Percentiles rank a stretch among this genome's conserved stretches.
Evolutionary conservation across 805 yeast species (phyloP).

Genomic region (Martiniozyma abietophila): DNA sequence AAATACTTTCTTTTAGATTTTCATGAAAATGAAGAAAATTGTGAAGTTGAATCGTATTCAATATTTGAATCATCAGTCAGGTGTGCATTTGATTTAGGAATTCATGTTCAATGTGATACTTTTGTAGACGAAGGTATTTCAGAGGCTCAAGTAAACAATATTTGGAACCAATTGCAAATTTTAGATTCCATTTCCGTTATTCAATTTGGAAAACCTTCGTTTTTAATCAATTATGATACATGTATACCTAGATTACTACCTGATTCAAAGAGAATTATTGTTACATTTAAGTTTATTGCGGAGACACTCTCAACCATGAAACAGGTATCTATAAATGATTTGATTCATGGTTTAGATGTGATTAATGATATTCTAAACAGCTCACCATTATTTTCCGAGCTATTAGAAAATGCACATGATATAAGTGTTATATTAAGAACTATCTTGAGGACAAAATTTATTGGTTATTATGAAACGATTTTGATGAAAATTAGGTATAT

Average conservation of each 20-base stretch:
- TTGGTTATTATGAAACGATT: too few species aligned
- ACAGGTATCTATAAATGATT: slow-evolving; percentile 3
- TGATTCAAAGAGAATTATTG: not conserved
- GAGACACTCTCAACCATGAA: slow-evolving; percentile 3
- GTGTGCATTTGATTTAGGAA: not conserved
- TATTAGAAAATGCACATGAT: too few species aligned
- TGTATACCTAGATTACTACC: slow-evolving; percentile 10
- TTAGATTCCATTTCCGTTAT: slow-evolving; percentile 14
- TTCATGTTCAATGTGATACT: slow-evolving; percentile 2
- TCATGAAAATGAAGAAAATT: too few species aligned
- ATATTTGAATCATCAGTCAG: not conserved
- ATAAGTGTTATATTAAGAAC: too few species aligned
- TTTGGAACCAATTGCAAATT: slow-evolving; percentile 14
- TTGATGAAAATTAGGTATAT: too few species aligned
- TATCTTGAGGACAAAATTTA: too few species aligned
- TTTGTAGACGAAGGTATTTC: slow-evolving; percentile 3
- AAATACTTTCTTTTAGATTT: slow-evolving; percentile 1
- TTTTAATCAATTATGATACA: slow-evolving; percentile 15
- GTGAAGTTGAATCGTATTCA: too few species aligned
- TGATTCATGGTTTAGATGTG: slow-evolving; percentile 5
- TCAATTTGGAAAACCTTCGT: slow-evolving; percentile 16
- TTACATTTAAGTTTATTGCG: slow-evolving; percentile 3
- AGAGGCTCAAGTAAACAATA: not conserved
- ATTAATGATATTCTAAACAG: too few species aligned
- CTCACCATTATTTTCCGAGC: too few species aligned